Base-by-base conservation (phyloP, 2,329 filamentous ascomycete species). In the Fusarium tanahbumbuense region DNA sequence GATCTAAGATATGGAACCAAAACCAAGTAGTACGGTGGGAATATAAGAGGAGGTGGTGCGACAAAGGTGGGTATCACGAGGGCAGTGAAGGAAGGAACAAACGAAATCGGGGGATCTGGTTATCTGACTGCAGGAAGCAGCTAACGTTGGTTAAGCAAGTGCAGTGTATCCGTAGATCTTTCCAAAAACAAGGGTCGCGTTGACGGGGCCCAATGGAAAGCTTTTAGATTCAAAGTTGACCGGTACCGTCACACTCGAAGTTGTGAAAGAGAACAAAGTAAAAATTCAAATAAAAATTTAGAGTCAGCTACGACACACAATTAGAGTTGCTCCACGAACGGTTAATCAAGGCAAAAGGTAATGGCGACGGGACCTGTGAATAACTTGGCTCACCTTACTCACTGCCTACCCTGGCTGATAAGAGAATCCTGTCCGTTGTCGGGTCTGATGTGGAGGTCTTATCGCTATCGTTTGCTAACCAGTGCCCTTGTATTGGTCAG, bases 21-120 rank as follows among this genome's bases (percentile, higher is more conserved):
- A 34, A 42, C 37, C 49, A 53, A 42, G 13, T 28, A 47, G 25
- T 28, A 49, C 16, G n/a, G 23, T 16, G 22, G 41, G 22, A 27
- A 44, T 48, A 55, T 44, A 60, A 40, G 60, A 60, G 58, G 63
- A 60, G 49, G 68, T 66, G 60, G 68, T 71, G 67, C 67, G 67
- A 71, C 67, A 64, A 71, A 68, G 67, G 67, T 71, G 67, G 67
- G 58, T 70, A 71, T 70, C 67, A 71, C 67, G 67, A 71, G 67
- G 67, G 58, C 67, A 48, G 41, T 56, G 22, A 37, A 40, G n/a
- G 41, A 61, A 48, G 54, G 54, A 57, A 50, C 45, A 34, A 50
- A 52, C 45, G 34, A 50, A 52, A 55, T 46, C 49, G 58, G 44
- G 30, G 46, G 28, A 53, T 53, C 34, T 64, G 18, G 55, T 52